A percentile compares a stretch with the other conserved stretches of the same genome.
Evolutionary conservation across 495 filamentous ascomycete genomes (phyloP).

Genomic region (Neurospora sp.): DNA sequence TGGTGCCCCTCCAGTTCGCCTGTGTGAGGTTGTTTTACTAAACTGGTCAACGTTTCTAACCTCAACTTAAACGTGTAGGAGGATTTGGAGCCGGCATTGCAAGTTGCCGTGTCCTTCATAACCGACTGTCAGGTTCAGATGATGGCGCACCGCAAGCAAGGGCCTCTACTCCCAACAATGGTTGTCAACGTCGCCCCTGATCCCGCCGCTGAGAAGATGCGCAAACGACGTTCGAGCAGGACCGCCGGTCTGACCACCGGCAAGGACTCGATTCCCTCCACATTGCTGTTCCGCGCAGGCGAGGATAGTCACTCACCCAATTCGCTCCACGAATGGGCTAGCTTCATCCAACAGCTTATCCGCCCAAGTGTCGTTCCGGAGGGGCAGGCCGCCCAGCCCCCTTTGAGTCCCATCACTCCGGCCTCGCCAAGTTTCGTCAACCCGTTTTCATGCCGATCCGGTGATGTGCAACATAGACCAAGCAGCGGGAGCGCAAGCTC

Average conservation of each 20-base stretch:
- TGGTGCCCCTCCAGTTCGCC: slow-evolving; percentile 9
- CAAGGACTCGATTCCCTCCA: slow-evolving; percentile 31
- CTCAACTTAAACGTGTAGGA: slow-evolving; percentile 21
- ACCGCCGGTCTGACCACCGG: slow-evolving; percentile 36
- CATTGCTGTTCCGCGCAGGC: slow-evolving; percentile 34
- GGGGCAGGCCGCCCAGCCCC: slow-evolving; percentile 19
- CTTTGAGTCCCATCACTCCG: slow-evolving; percentile 32
- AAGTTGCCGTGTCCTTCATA: slow-evolving; percentile 38
- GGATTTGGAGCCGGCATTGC: slow-evolving; percentile 39
- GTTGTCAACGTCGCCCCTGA: slow-evolving; percentile 42
- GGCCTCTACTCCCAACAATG: slow-evolving; percentile 38
- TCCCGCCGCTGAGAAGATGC: slow-evolving; percentile 38
- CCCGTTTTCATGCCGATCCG: slow-evolving; percentile 28
- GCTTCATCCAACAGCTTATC: slow-evolving; percentile 32
- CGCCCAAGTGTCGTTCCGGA: slow-evolving; percentile 11
- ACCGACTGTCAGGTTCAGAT: slow-evolving; percentile 42
- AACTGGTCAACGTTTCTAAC: slow-evolving; percentile 3
- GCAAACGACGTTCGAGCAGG: slow-evolving; percentile 47
- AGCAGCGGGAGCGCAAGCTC: slow-evolving; percentile 21
- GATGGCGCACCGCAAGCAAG: slow-evolving; percentile 45
- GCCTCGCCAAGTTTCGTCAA: slow-evolving; percentile 35
- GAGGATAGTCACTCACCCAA: slow-evolving; percentile 19
- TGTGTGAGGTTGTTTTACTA: neutral
- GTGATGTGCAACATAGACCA: slow-evolving; percentile 20
- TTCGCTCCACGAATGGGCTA: slow-evolving; percentile 35